Evolutionary conservation across 331 rosid genomes (phyloP), one percentile per base, ranked within the genome.

Genomic region (Cydonia oblonga): DNA sequence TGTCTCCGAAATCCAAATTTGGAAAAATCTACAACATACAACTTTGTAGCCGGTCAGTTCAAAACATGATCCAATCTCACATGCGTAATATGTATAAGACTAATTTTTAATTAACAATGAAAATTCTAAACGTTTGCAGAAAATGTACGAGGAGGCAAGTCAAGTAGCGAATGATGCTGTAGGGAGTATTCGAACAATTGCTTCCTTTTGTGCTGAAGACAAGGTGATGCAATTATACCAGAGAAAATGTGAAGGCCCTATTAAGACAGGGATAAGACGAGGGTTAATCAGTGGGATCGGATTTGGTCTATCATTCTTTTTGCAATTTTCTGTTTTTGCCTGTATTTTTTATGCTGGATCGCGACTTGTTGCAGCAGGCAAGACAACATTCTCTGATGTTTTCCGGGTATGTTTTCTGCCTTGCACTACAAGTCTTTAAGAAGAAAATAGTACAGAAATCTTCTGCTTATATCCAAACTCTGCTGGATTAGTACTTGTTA

Each of bases 161-260:
- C 90, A 90, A 82, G 78, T 88, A 38, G 96, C 89, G 0, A 92
- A 66, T 46, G 96, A 88, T 65, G 96, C 96, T 26, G 92, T 84
- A 9, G 90, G 96, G 51, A 87, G 89, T 60, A 92, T 92, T 29
- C 77, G 96, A 74, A 92, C 92, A 38, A 84, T 92, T 65, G 87
- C 98, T 6, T 80, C 96, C 61, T 90, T 88, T 78, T 84, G 96
- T 86, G 97, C 97, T 10, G 91, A 91, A 78, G 90, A 86, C 76
- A 86, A 85, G 81, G 85, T 84, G 77, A 68, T 84, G 69, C 28
- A 78, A 40, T 40, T 84, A 20, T 87, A 84, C 84, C 35, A 74
- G 49, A 80, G 81, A 75, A 92, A 88, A 65, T 92, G 98, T 70
- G 71, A 72, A 79, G 96, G 81, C 6, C 96, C 90, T 25, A 64